These are phyloP conservation scores for Xylaria telfairii DNA, from an alignment of 495 filamentous ascomycete genomes.

Conservation along the genomic window DNA sequence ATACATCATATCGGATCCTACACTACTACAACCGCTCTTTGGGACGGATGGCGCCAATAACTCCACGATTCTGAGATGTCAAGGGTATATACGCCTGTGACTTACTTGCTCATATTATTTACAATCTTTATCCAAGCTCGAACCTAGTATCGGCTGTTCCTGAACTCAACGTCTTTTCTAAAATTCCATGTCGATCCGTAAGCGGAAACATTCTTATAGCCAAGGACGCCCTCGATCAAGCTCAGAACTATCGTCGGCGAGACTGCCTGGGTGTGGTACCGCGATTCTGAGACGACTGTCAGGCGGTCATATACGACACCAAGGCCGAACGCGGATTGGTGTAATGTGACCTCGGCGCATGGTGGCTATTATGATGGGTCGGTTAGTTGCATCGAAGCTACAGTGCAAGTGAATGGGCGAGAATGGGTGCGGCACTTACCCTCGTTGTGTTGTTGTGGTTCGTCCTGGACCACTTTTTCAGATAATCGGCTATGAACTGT, in stretches of 20 bases:
- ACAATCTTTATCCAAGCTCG: neutral
- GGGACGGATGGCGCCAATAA: neutral
- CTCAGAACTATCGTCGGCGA: slow-evolving; percentile 45
- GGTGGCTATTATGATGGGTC: slow-evolving; percentile 38
- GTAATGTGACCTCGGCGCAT: slow-evolving; percentile 40
- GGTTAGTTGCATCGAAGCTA: neutral
- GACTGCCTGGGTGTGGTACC: slow-evolving; percentile 33
- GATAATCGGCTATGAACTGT: slow-evolving; percentile 45
- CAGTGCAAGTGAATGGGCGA: neutral
- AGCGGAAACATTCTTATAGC: slow-evolving; percentile 42
- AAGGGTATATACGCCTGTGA: neutral
- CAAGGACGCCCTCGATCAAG: slow-evolving; percentile 47
- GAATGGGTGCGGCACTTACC: slow-evolving; percentile 28
- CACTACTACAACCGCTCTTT: neutral
- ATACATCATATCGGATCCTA: neutral
- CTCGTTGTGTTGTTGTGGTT: slow-evolving; percentile 42
- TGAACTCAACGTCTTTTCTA: slow-evolving; percentile 34
- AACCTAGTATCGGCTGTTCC: slow-evolving; percentile 1
- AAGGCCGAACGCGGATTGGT: slow-evolving; percentile 46
- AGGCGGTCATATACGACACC: slow-evolving; percentile 46
- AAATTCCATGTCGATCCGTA: slow-evolving; percentile 33
- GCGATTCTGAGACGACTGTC: slow-evolving; percentile 37
- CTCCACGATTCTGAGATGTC: neutral
- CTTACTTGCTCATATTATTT: neutral
- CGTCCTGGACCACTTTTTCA: slow-evolving; percentile 45